phyloP scores from a whole-genome alignment of 805 yeast species.

The Kuraishia floccosa region DNA sequence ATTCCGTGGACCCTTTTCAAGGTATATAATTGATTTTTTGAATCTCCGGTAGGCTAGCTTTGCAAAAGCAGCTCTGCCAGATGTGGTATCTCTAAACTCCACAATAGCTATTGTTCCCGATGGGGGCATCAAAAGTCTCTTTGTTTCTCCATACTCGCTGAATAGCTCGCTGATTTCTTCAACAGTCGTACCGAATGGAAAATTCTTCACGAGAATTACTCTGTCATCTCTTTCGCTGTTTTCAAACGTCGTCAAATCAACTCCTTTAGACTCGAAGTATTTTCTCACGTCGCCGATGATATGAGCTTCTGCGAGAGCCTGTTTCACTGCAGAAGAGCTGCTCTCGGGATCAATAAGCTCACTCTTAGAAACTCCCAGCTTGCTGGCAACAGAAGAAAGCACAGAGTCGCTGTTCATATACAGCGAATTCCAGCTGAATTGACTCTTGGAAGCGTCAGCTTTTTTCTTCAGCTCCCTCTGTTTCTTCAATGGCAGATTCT shows the following conservation, averaged over 20 bases:
- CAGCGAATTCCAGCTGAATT: slow-evolving; percentile 92
- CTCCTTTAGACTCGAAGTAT: slow-evolving; percentile 77
- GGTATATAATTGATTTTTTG: slow-evolving; percentile 75
- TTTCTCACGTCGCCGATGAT: slow-evolving; percentile 85
- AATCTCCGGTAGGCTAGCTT: slow-evolving; percentile 81
- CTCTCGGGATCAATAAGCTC: slow-evolving; percentile 83
- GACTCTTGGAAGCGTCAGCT: slow-evolving; percentile 73
- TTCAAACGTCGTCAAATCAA: slow-evolving; percentile 67
- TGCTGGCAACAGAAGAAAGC: slow-evolving; percentile 75
- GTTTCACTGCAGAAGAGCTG: slow-evolving; percentile 84
- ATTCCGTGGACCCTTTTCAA: slow-evolving; percentile 89
- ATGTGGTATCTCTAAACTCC: slow-evolving; percentile 72
- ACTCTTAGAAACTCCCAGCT: slow-evolving; percentile 73
- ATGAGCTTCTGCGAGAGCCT: slow-evolving; percentile 95
- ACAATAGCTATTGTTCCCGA: slow-evolving; percentile 93
- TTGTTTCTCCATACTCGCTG: slow-evolving; percentile 66
- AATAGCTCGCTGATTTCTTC: slow-evolving; percentile 80
- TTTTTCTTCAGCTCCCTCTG: slow-evolving; percentile 79
- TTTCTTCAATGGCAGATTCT: slow-evolving; percentile 85
- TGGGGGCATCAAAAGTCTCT: slow-evolving; percentile 85
- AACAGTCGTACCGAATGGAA: slow-evolving; percentile 76
- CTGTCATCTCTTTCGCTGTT: slow-evolving; percentile 67
- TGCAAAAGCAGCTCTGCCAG: slow-evolving; percentile 83
- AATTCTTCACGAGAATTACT: slow-evolving; percentile 76
- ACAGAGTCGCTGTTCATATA: slow-evolving; percentile 90